Conservation (phyloP, 2,329 filamentous ascomycete species). For the Colletotrichum sojae region DNA sequence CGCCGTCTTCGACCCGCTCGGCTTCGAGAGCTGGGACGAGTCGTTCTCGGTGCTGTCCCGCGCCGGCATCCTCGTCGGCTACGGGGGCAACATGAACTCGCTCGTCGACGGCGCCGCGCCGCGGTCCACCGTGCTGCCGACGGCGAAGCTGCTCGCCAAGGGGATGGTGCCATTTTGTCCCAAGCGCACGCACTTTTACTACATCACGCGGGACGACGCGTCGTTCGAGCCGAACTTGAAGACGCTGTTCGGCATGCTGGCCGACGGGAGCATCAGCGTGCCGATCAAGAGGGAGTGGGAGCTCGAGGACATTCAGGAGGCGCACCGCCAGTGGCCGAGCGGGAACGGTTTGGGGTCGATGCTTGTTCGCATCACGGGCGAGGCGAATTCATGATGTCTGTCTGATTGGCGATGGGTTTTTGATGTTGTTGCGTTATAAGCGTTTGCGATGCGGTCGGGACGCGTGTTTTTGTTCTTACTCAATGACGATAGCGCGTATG, state of each 20-base stretch:
- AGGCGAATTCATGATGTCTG: not conserved
- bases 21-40: slow-evolving; percentile 66
- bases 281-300: slow-evolving; percentile 58
- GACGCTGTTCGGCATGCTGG: slow-evolving; percentile 49
- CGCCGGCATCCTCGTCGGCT: slow-evolving; percentile 57
- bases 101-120: slow-evolving; percentile 49
- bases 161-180: slow-evolving; percentile 36
- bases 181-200: slow-evolving; percentile 54
- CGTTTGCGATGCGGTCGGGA: not conserved
- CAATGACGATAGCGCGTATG: not conserved
- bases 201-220: slow-evolving; percentile 51
- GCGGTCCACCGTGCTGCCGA: slow-evolving; percentile 49
- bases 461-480: too few species aligned
- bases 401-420: not conserved
- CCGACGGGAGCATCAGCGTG: slow-evolving; percentile 50
- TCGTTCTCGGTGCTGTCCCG: slow-evolving; percentile 59
- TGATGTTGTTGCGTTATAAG: not conserved
- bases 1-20: slow-evolving; percentile 63
- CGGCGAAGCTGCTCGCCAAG: slow-evolving; percentile 52
- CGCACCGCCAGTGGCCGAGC: slow-evolving; percentile 55
- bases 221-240: slow-evolving; percentile 50
- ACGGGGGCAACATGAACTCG: slow-evolving; percentile 53
- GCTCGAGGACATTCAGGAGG: slow-evolving; percentile 55
- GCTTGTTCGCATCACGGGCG: slow-evolving; percentile 48
- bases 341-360: slow-evolving; percentile 53